Base-by-base conservation (phyloP, 1,139 yeast genomes). In the Magnusiomyces fungicola region DNA sequence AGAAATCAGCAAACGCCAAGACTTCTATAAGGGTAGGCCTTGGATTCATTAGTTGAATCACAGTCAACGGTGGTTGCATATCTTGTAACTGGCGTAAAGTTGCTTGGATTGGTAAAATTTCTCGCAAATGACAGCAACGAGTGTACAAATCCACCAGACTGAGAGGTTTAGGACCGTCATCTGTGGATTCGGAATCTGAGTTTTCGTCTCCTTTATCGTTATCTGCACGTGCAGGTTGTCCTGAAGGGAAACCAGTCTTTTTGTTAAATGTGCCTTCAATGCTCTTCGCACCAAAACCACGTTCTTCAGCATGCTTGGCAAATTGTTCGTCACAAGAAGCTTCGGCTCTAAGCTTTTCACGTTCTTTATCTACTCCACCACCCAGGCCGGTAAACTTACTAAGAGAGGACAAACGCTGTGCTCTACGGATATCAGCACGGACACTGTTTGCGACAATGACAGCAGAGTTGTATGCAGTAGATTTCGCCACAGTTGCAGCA, bases 91-190 rank as follows among this genome's bases (percentile, higher is more conserved):
- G 97, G 60, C 83, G 84, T 58, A 88, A 65, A 0, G 95, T 88
- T 0, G 96, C 95, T 1, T 96, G 95, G 53, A 90, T 89, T 0
- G 97, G 97, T 56, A 90, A 68, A 49, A 90, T 90, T 61, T 90
- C 97, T 49, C 97, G 74, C 54, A 90, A 71, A 67, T 90, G 97
- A 61, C 97, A 90, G 64, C 97, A 89, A 56, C 97, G 72, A 0
- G 97, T 87, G 65, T 90, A 90, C 16, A 90, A 71, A 40, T 81
- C 78, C 59, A 86, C 95, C 51, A 87, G 68, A 0, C 55, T 39
- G 6, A 53, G 58, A 50, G 60, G 60, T n/a, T 47, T 60, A 44
- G 58, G 60, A 19, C 55, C 56, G 21, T 24, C 44, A 19, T 18
- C 23, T 2, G 3, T 10, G 1, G 25, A 25, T 5, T n/a, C n/a